Evolutionary conservation across 2,329 filamentous ascomycete species (phyloP), one percentile per base, ranked within the genome.

Genomic region (Fusarium succisae): DNA sequence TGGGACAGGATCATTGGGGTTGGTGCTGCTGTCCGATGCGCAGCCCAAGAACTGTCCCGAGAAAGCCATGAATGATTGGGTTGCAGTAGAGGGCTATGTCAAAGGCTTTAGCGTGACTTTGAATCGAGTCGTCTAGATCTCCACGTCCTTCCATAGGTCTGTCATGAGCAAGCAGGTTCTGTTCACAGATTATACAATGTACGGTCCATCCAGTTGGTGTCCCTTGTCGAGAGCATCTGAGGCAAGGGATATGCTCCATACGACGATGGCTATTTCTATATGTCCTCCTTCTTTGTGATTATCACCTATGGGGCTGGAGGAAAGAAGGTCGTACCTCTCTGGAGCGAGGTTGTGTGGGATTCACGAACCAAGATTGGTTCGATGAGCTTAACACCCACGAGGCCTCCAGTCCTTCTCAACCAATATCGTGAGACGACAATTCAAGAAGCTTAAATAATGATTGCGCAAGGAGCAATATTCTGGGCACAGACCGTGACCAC

Each of bases 281-380:
- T 22, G 3, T 0, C 5, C 0, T 3, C 28, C 22, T 18, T 45
- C 24, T 15, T 24, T 24, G 17, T 5, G 4, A 51, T 3, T 10
- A 51, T 7, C 10, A 4, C 28, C 15, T 18, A 7, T 50, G 7
- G 15, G 8, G 4, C 6, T 6, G 22, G 7, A 2, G 6, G 5
- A 17, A 17, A 18, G 14, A 50, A 12, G 13, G 22, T 4, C 14
- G 17, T 10, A 7, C 22, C 12, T 2, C 13, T 18, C 15, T 32
- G 28, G 28, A 50, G 28, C 15, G 28, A 50, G 26, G 5, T 22
- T 5, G 28, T 22, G 13, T 11, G 8, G 17, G 18, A 14, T 5
- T 4, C 24, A 20, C 8, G 24, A 28, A 9, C 24, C 18, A 4
- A 1, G 18, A 6, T 15, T 15, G 18, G 11, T 39, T 18, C 10